These are phyloP conservation scores for Nissolia schottii DNA, from an alignment of 306 rosid species.

Conservation along the genomic window DNA sequence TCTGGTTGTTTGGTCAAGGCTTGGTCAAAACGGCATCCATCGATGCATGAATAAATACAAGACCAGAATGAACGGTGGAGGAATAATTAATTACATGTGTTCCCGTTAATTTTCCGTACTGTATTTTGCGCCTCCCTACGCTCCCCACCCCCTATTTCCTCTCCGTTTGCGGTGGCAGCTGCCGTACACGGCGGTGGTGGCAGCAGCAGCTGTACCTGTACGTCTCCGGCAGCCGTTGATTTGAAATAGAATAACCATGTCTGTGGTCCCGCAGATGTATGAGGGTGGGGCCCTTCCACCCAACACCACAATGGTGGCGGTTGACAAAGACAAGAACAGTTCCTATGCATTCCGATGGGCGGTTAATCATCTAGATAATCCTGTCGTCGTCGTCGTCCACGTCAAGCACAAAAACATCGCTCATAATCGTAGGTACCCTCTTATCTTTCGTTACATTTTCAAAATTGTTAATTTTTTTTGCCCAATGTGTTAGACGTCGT, in stretches of 20 bases:
- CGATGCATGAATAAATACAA: conserved; percentile 38
- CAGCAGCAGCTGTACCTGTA: background rate
- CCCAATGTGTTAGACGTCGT: too few relatives aligned
- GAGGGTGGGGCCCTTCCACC: conserved; percentile 31
- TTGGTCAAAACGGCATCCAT: conserved; percentile 28
- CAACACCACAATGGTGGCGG: conserved; percentile 67
- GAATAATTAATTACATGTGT: too few relatives aligned
- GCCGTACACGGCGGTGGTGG: background rate
- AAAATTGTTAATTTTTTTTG: too few relatives aligned
- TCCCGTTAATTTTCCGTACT: conserved; percentile 27
- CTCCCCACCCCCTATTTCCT: background rate
- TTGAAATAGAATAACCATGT: too few relatives aligned
- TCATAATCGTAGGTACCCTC: conserved; percentile 74
- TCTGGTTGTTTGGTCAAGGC: conserved; percentile 22
- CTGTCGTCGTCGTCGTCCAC: conserved; percentile 56
- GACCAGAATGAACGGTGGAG: conserved; percentile 25
- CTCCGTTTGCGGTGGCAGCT: background rate
- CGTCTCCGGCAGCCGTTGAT: too few relatives aligned
- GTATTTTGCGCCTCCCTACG: too few relatives aligned
- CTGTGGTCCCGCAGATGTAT: conserved; percentile 11
- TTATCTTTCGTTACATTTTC: conserved; percentile 2
- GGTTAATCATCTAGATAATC: conserved; percentile 57
- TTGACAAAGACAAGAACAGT: conserved; percentile 85
- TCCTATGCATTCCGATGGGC: conserved; percentile 76
- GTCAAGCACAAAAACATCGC: conserved; percentile 45